These are phyloP conservation scores for Fusarium armeniacum DNA, from an alignment of 2,329 filamentous ascomycete genomes.

Conservation along the genomic window DNA sequence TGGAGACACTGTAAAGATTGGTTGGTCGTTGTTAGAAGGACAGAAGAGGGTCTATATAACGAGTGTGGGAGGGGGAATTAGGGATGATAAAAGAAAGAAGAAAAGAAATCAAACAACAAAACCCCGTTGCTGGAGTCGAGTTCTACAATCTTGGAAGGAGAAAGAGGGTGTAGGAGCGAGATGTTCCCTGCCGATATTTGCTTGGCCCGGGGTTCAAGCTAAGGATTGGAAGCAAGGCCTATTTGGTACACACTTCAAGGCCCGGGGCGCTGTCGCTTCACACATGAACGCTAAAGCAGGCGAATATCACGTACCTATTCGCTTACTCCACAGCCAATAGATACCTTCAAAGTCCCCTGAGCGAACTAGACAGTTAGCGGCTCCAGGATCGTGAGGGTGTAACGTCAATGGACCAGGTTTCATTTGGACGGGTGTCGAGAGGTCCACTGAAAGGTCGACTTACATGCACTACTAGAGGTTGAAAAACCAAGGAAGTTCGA, in stretches of 20 bases:
- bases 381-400: slow-evolving; percentile 45
- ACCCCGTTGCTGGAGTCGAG: slow-evolving; percentile 44
- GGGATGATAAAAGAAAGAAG: slow-evolving; percentile 16
- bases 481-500: slow-evolving; percentile 46
- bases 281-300: slow-evolving; percentile 44
- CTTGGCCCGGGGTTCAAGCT: slow-evolving; percentile 40
- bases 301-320: slow-evolving; percentile 44
- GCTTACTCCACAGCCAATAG: slow-evolving; percentile 35
- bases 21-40: slow-evolving; percentile 30
- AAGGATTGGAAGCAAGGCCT: slow-evolving; percentile 11
- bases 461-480: slow-evolving; percentile 37
- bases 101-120: slow-evolving; percentile 31
- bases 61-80: slow-evolving; percentile 24
- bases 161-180: slow-evolving; percentile 39
- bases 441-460: slow-evolving; percentile 43
- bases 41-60: slow-evolving; percentile 36
- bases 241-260: slow-evolving; percentile 25
- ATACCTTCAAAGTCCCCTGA: slow-evolving; percentile 37
- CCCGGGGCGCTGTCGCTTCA: slow-evolving; percentile 41
- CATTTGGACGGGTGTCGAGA: slow-evolving; percentile 30
- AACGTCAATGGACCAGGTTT: slow-evolving; percentile 50
- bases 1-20: slow-evolving; percentile 7
- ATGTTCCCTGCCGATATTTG: slow-evolving; percentile 29
- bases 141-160: slow-evolving; percentile 41
- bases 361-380: slow-evolving; percentile 43